Evolutionary conservation across 768 basidiomycete species (phyloP), one percentile per base, ranked within the genome.

Genomic region (Leccinum incarnatum): DNA sequence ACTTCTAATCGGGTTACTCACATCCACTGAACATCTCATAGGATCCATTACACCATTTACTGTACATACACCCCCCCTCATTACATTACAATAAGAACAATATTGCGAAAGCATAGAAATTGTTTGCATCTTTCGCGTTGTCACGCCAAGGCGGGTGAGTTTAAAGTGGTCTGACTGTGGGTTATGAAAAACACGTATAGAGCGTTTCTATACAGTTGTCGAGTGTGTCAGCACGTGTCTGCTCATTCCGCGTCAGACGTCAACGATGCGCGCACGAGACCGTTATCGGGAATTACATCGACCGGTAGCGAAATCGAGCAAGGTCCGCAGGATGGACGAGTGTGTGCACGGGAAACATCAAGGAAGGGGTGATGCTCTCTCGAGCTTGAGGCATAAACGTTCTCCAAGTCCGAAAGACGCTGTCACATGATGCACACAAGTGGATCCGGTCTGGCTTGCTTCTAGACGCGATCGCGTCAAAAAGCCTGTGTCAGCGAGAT

Each of bases 361-460:
- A 42, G 37, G 56, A 51, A 62, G 59, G 53, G 47, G 25, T 51
- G 62, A 50, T 58, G 47, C 32, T 42, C 40, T 50, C 42, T 47
- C 36, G 51, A 51, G 63, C 62, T 64, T 60, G 68, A 70, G 69
- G 69, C 60, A 53, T 58, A 65, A 68, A 68, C 62, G 62, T 59
- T 66, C 54, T 60, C 59, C 66, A 62, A 65, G 66, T 61, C 57
- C 37, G 54, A 64, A 64, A 60, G 63, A 70, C 30, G 57, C 50
- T 63, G 55, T 65, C 57, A 68, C 55, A 53, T 51, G 54, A 54
- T 40, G 37, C 37, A 54, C 19, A 47, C 52, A 29, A n/a, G 21
- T 51, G 21, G 51, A 48, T 54, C 54, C 21, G 27, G 49, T 25
- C 37, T 42, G 40, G 46, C 56, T 46, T 54, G 34, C 14, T 45